Base-by-base conservation (phyloP, 1,284 basidiomycete genomes). In the Ceratobasidium sp. region DNA sequence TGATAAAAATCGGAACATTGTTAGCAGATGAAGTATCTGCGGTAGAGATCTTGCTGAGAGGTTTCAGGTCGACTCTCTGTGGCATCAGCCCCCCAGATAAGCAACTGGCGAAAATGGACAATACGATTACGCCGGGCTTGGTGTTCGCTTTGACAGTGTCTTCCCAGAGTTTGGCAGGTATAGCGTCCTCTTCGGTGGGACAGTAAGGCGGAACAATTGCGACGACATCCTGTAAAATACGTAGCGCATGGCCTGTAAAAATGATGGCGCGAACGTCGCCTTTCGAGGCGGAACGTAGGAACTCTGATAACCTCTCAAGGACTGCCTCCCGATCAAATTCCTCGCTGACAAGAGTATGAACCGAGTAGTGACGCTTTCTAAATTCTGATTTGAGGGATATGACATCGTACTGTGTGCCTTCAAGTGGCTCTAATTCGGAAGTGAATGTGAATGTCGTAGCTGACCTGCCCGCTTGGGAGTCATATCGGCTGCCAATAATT, bases 201-300 rank as follows among this genome's bases (percentile, higher is more conserved):
- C 41, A 52, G 16, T 46, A n/a, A 30, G 66, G 66, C 11, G 66
- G 66, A 9, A 57, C 66, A 16, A 69, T 54, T 16, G 66, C 66
- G 8, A 69, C 66, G 7, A 23, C 21, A 4, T 43, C 52, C 14
- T 69, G 35, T 18, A 18, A 16, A 23, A n/a, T 69, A n/a, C 16
- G 23, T 11, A 14, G 28, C 13, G 66, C 38, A 28, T 69, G 66
- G 13, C 52, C 66, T 5, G 66, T 69, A 32, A 69, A 69, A 16
- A 69, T 57, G 21, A 69, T 69, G 23, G 66, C 66, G 8, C 66
- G 52, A 7, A 69, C 66, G 41, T 69, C 66, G 6, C 66, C 66
- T 57, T 38, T 54, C 44, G 21, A 11, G 23, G 66, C 52, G 13
- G 35, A 52, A 14, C 26, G n/a, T 38, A 69, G 21, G 38, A 69